phyloP scores from a whole-genome alignment of 1,284 basidiomycete species.

The Peniophora sp. region DNA sequence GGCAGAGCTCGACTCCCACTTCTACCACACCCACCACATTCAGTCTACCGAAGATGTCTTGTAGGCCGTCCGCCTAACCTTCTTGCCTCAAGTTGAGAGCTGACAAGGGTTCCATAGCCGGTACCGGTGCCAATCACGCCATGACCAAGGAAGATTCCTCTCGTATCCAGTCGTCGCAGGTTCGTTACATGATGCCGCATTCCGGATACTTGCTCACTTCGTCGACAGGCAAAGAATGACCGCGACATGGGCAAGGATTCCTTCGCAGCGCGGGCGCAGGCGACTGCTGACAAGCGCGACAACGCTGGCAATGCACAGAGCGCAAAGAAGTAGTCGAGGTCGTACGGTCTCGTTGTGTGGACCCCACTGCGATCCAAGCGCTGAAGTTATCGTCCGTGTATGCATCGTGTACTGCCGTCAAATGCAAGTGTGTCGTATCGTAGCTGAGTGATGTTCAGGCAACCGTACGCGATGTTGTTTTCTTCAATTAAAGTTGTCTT shows the following conservation, averaged over 20 bases:
- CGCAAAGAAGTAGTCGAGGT: neutral
- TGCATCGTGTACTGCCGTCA: too few relatives aligned
- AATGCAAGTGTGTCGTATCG: too few relatives aligned
- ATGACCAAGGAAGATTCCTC: constrained; percentile 17
- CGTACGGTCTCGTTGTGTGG: neutral
- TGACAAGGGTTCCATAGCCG: neutral
- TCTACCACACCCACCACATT: too few relatives aligned
- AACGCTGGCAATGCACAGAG: neutral
- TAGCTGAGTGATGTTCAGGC: too few relatives aligned
- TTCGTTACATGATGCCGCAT: constrained; percentile 5
- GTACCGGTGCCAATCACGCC: constrained; percentile 6
- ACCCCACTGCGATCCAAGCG: too few relatives aligned
- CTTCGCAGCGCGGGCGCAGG: constrained; percentile 22
- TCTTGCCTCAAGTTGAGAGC: neutral
- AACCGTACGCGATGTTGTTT: too few relatives aligned
- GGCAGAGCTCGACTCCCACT: too few relatives aligned
- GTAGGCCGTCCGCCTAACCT: neutral
- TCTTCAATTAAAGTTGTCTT: too few relatives aligned
- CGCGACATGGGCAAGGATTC: constrained; percentile 21
- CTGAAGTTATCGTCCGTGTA: too few relatives aligned
- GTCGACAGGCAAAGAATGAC: constrained; percentile 21
- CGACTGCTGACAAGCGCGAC: constrained; percentile 17
- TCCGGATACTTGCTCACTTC: neutral
- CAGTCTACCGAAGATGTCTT: too few relatives aligned
- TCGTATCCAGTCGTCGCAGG: constrained; percentile 25